Base-by-base conservation (phyloP, 306 rosid species). In the Dalbergia cochinchinensis region DNA sequence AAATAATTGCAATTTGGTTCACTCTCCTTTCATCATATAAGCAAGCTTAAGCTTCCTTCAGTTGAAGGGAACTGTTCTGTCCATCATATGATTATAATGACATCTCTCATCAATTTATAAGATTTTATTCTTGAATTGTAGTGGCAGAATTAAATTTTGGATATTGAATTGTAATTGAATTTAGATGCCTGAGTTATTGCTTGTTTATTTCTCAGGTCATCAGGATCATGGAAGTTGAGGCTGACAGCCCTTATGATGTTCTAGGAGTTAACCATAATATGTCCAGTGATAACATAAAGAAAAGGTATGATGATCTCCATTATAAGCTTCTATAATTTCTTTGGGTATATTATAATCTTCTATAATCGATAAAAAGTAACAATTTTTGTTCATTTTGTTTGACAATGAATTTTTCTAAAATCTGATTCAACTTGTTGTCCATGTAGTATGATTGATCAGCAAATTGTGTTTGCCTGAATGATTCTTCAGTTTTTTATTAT, bases 221-320 rank as follows among this genome's bases (percentile, higher is more conserved):
- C 74, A 86, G 99, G 84, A 94, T 94, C 78, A 90, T 94, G 97
- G 95, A 85, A 44, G 87, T 80, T 63, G 96, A 78, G 59, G 88
- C 78, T 54, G 94, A 86, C 78, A 81, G 84, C 83, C 95, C 94
- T 39, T 94, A 92, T 78, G 99, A 92, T 82, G 80, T 94, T 79
- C 76, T 94, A 13, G 97, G 97, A 80, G 92, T 89, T 59, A 94
- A 94, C 86, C 90, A 82, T 54, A 92, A 87, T 84, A 90, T 91
- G 90, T 81, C 97, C 4, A 58, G 65, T 20, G 95, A 83, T 20
- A 92, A 94, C 82, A 78, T 94, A 55, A 94, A 94, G 91, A 94
- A 94, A 89, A 89, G 89, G 99, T 90, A 74, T 70, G 86, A 8
- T 80, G 86, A 8, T 80, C 53, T 64, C 76, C 42, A 8, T 79